Conservation (phyloP, 805 yeast species). For the Saturnispora saitoi region DNA sequence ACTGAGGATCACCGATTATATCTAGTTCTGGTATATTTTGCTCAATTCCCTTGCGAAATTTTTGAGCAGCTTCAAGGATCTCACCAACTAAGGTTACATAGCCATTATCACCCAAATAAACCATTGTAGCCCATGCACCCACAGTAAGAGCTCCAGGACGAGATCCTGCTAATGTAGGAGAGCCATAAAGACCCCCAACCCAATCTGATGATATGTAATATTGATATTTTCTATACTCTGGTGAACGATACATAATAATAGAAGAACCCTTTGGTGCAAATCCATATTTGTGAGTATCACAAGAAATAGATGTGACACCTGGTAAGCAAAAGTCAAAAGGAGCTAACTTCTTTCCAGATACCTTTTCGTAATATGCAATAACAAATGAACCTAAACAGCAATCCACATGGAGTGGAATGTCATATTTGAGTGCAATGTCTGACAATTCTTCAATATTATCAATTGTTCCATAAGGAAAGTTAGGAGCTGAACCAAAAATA, state of each 20-base stretch:
- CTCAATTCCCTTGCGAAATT: slow-evolving; percentile 39
- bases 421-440: slow-evolving; percentile 49
- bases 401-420: slow-evolving; percentile 90
- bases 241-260: slow-evolving; percentile 75
- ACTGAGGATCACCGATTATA: slow-evolving; percentile 78
- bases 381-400: slow-evolving; percentile 93
- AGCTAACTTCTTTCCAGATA: slow-evolving; percentile 34
- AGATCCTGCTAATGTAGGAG: slow-evolving; percentile 94
- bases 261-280: slow-evolving; percentile 98
- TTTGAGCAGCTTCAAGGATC: slow-evolving; percentile 58
- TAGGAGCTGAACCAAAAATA: slow-evolving; percentile 90
- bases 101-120: slow-evolving; percentile 77
- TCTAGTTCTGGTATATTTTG: slow-evolving; percentile 48
- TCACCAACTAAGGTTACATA: slow-evolving; percentile 57
- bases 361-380: slow-evolving; percentile 58
- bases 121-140: slow-evolving; percentile 96
- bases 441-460: slow-evolving; percentile 79
- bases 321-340: slow-evolving; percentile 78
- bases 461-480: slow-evolving; percentile 92
- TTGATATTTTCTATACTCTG: slow-evolving; percentile 65
- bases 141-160: slow-evolving; percentile 95
- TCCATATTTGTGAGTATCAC: slow-evolving; percentile 98
- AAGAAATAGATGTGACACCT: slow-evolving; percentile 96
- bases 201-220: slow-evolving; percentile 78
- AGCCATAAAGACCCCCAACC: slow-evolving; percentile 94